Conservation (phyloP, 2,329 filamentous ascomycete genomes). For the Hypoxylon sp. region DNA sequence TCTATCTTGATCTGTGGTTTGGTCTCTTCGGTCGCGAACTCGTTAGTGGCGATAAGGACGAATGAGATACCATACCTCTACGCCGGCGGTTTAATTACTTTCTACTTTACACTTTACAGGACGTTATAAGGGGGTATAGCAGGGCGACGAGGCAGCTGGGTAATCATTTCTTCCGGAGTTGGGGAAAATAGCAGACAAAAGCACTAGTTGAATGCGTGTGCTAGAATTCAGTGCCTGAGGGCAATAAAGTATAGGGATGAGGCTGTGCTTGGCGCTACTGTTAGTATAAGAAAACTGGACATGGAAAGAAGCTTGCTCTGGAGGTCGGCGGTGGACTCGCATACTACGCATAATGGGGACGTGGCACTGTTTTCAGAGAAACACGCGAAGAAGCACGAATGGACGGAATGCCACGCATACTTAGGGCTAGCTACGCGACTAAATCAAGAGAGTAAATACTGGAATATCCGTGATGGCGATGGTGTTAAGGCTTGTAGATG, state of each 20-base stretch:
- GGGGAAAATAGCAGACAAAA: conserved; percentile 16
- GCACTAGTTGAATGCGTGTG: not conserved
- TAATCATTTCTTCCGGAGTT: conserved; percentile 27
- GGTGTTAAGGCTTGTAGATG: not conserved
- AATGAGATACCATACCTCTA: conserved; percentile 55
- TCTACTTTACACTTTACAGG: conserved; percentile 16
- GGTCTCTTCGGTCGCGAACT: conserved; percentile 72
- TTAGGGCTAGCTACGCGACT: not conserved
- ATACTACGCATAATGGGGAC: conserved; percentile 20
- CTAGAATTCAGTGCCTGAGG: not conserved
- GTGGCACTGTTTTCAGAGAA: not conserved
- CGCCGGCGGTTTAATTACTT: not conserved
- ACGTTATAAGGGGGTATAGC: not conserved
- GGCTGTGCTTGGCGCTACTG: conserved; percentile 17
- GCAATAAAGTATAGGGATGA: conserved; percentile 27
- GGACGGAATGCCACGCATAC: not conserved
- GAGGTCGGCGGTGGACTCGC: conserved; percentile 13
- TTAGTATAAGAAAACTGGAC: conserved; percentile 28
- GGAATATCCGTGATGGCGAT: not conserved
- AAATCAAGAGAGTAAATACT: not conserved
- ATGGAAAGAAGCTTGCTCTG: conserved; percentile 9
- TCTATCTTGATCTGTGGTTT: conserved; percentile 72
- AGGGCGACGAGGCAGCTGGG: conserved; percentile 5
- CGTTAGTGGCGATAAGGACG: conserved; percentile 70
- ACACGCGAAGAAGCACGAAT: not conserved